Evolutionary conservation across 2,329 filamentous ascomycete species (phyloP), one percentile per base, ranked within the genome.

Genomic region (Beauveria sp.): DNA sequence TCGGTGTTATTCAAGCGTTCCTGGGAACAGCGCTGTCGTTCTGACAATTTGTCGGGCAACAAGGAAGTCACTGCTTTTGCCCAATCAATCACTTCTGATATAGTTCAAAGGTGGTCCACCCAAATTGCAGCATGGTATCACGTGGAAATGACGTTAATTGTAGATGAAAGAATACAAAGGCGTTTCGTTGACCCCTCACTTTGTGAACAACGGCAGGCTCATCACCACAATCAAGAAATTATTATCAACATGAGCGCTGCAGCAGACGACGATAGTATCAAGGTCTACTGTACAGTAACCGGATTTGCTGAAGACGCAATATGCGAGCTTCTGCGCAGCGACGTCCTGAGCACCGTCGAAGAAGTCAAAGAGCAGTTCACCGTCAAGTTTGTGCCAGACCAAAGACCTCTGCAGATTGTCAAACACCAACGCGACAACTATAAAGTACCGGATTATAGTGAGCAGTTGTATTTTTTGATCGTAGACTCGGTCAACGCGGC

Each of bases 391-490:
- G 22, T 61, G 31, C 50, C 54, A 6, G 56, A 16, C 14, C 16
- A 55, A 12, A 42, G 38, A 46, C 42, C 42, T 22, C 56, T 50
- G 34, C 40, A 54, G 22, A 28, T 63, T 18, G 31, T 56, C 34
- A n/a, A 42, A 31, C 22, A 63, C 24, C 62, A 63, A 18, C 1
- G 24, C 8, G 62, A 55, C 22, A 60, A 16, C 22, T 61, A 61
- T 20, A 54, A 46, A 42, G 28, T 49, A 10, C 42, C 50, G 20
- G 18, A 60, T 40, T 53, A 60, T 45, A 22, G 34, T n/a, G 45
- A 51, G 34, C 50, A 60, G 50, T 40, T 42, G 20, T 55, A 56
- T 20, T 63, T 63, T 43, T 43, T 60, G 12, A 55, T 63, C 31
- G 42, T 61, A 4, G 62, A 63, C 46, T 50, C 56, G 14, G n/a